Evolutionary conservation across 164 flowering plant genomes (phyloP).

Genomic region (Stephania japonica): DNA sequence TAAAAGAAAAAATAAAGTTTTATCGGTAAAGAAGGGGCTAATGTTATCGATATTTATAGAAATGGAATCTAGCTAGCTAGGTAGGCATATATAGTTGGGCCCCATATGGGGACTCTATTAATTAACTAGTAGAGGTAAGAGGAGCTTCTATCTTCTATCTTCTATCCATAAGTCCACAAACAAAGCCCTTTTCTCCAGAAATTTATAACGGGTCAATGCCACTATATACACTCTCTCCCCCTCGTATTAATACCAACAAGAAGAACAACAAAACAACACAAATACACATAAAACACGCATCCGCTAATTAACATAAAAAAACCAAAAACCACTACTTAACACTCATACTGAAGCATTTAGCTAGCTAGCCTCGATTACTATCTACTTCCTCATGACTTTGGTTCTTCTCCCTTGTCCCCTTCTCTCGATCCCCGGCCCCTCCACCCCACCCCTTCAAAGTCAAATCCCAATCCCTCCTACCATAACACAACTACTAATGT

Average conservation of each 20-base stretch:
- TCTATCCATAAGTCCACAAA: background rate
- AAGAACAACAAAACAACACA: slow-evolving; percentile 22
- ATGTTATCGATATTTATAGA: no score
- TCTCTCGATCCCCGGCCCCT: slow-evolving; percentile 39
- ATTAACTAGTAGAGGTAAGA: background rate
- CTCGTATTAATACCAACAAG: slow-evolving; percentile 1
- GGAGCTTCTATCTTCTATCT: background rate
- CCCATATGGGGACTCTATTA: no score
- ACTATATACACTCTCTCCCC: background rate
- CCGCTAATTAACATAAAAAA: slow-evolving; percentile 12
- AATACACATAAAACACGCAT: no score
- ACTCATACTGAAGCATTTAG: slow-evolving; percentile 6
- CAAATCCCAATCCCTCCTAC: slow-evolving; percentile 8
- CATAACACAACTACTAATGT: background rate
- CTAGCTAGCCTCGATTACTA: slow-evolving; percentile 24
- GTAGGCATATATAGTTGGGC: no score
- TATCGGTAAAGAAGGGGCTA: no score
- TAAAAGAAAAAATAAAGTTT: no score
- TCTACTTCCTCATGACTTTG: slow-evolving; percentile 27
- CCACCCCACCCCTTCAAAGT: slow-evolving; percentile 14
- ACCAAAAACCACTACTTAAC: background rate
- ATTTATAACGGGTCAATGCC: background rate
- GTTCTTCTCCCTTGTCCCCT: slow-evolving; percentile 42
- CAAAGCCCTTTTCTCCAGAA: background rate
- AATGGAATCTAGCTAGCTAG: no score